These are phyloP conservation scores for Ustilago lituana DNA, from an alignment of 1,284 basidiomycete species.

Conservation along the genomic window DNA sequence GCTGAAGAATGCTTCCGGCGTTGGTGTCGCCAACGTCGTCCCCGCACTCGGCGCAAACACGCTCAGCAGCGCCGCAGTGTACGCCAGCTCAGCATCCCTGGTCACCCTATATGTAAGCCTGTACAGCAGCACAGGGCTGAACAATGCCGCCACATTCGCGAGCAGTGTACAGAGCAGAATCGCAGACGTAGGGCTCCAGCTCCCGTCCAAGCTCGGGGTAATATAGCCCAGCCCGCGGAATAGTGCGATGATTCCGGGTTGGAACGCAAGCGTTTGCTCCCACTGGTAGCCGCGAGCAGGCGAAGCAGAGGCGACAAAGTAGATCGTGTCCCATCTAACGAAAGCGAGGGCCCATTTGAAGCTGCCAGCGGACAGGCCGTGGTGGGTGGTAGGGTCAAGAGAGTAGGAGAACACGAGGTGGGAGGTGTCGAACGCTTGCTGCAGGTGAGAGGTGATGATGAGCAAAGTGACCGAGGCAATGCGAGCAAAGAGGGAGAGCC, in stretches of 20 bases:
- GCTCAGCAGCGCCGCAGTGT: slow-evolving; percentile 76
- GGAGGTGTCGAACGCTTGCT: slow-evolving; percentile 58
- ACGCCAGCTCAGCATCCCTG: slow-evolving; percentile 72
- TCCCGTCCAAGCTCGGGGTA: slow-evolving; percentile 13
- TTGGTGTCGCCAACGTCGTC: slow-evolving; percentile 76
- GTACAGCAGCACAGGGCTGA: slow-evolving; percentile 72
- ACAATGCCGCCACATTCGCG: slow-evolving; percentile 64
- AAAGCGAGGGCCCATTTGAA: slow-evolving; percentile 46
- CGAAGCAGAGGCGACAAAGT: slow-evolving; percentile 72
- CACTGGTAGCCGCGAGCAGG: slow-evolving; percentile 71
- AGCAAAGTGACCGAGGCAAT: slow-evolving; percentile 22
- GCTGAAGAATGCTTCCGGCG: slow-evolving; percentile 86
- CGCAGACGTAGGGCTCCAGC: slow-evolving; percentile 47
- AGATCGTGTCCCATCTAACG: slow-evolving; percentile 89
- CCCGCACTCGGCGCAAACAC: slow-evolving; percentile 82
- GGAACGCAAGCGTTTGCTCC: slow-evolving; percentile 89
- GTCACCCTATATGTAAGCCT: slow-evolving; percentile 63
- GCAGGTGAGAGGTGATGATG: slow-evolving; percentile 19
- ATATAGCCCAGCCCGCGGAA: slow-evolving; percentile 36
- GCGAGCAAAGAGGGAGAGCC: slow-evolving; percentile 23
- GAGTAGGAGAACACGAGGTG: slow-evolving; percentile 41
- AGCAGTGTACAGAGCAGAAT: slow-evolving; percentile 34
- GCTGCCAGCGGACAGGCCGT: slow-evolving; percentile 8
- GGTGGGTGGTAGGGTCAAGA: slow-evolving; percentile 15
- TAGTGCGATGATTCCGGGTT: slow-evolving; percentile 72